phyloP scores from a whole-genome alignment of 2,329 filamentous ascomycete species.

The Hymenoscyphus albidus region DNA sequence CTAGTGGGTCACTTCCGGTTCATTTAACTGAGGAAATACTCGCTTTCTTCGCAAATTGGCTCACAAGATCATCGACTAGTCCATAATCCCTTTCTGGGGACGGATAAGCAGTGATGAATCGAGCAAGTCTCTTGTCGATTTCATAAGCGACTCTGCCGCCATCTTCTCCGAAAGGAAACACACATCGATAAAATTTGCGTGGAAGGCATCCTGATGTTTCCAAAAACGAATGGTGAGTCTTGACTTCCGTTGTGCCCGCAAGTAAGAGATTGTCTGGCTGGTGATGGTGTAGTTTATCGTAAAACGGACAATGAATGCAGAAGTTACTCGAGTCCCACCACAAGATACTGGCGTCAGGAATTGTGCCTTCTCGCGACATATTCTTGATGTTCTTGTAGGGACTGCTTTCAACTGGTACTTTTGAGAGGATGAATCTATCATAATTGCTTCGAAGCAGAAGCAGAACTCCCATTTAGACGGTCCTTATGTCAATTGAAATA shows the following conservation, averaged over 20 bases:
- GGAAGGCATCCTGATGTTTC: not conserved
- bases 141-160: not conserved
- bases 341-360: not conserved
- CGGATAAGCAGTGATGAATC: not conserved
- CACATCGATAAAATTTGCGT: not conserved
- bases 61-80: not conserved
- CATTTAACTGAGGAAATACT: not conserved
- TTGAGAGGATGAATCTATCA: not conserved
- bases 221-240: not conserved
- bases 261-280: not conserved
- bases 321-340: not conserved
- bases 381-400: not conserved
- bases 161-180: not conserved
- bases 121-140: not conserved
- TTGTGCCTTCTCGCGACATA: not conserved
- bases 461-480: not conserved
- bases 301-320: not conserved
- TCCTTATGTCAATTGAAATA: not conserved
- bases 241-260: not conserved
- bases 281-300: not conserved
- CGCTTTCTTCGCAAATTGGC: not conserved
- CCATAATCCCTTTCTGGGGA: not conserved
- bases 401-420: not conserved
- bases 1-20: not conserved
- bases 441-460: not conserved